Evolutionary conservation across 2,329 filamentous ascomycete species (phyloP).

Genomic region (Pleomassaria siparia): DNA sequence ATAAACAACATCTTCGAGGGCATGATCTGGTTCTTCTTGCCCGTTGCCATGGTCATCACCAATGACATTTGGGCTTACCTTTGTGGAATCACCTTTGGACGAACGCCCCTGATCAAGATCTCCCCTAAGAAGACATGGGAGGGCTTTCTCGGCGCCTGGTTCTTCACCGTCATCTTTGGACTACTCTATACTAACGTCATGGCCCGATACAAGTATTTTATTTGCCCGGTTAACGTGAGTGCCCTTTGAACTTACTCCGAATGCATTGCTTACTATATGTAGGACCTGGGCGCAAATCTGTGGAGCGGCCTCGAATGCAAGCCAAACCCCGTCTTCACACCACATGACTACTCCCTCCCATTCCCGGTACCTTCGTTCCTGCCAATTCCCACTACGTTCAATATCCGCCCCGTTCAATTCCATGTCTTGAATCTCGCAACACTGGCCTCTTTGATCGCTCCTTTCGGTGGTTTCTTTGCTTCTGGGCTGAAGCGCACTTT

Average conservation of each 20-base stretch:
- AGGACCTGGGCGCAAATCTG: constrained; percentile 88
- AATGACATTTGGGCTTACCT: constrained; percentile 99
- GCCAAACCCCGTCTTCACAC: constrained; percentile 87
- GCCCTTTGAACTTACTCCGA: background rate
- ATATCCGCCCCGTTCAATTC: constrained; percentile 85
- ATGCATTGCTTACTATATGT: background rate
- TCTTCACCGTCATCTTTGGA: constrained; percentile 89
- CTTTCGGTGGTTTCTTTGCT: constrained; percentile 97
- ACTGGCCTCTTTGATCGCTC: constrained; percentile 94
- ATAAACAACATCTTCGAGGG: constrained; percentile 99
- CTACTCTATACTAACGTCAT: constrained; percentile 79
- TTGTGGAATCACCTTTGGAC: constrained; percentile 94
- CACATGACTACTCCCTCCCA: constrained; percentile 71
- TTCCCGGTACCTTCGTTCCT: constrained; percentile 61
- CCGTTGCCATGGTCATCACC: constrained; percentile 90
- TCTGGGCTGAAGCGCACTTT: constrained; percentile 97
- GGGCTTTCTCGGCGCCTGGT: constrained; percentile 93
- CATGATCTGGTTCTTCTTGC: constrained; percentile 99
- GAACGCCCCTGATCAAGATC: constrained; percentile 95
- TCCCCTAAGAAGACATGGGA: constrained; percentile 99
- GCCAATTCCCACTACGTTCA: constrained; percentile 71
- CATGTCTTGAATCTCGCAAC: constrained; percentile 88
- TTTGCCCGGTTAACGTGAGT: constrained; percentile 86
- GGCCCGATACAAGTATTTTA: constrained; percentile 93
- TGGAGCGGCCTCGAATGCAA: constrained; percentile 87